phyloP scores from a whole-genome alignment of 176 grass and related monocot species.

The Triticum timopheevii region DNA sequence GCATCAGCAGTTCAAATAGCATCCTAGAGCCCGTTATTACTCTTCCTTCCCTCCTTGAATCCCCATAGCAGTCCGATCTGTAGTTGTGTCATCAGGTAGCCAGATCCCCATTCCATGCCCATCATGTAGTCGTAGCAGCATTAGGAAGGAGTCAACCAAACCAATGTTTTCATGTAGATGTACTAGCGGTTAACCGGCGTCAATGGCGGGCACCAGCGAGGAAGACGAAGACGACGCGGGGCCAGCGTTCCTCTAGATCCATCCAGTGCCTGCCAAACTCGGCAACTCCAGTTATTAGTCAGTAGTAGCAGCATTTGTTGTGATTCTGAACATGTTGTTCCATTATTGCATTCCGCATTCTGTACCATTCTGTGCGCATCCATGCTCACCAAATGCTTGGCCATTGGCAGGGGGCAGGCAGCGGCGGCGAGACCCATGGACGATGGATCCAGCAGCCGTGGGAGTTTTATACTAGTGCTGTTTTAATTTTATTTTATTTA shows the following conservation, averaged over 20 bases:
- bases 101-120: background rate
- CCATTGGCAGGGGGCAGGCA: background rate
- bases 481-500: too few species aligned
- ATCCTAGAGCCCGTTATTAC: background rate
- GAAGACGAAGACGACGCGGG: too few species aligned
- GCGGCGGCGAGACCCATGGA: background rate
- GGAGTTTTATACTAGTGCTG: background rate
- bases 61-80: background rate
- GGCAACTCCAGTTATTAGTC: too few species aligned
- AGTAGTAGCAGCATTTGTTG: background rate
- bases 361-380: too few species aligned
- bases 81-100: background rate
- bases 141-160: conserved; percentile 29
- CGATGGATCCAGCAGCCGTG: background rate
- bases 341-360: too few species aligned
- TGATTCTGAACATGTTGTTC: background rate
- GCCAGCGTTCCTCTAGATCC: too few species aligned
- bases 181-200: too few species aligned
- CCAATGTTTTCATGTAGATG: background rate
- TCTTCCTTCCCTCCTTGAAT: background rate
- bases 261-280: background rate
- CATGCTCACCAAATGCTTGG: background rate
- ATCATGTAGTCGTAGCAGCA: background rate
- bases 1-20: background rate
- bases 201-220: too few species aligned